These are phyloP conservation scores for Aureobasidium sp. DNA, from an alignment of 2,329 filamentous ascomycete species.

Conservation along the genomic window DNA sequence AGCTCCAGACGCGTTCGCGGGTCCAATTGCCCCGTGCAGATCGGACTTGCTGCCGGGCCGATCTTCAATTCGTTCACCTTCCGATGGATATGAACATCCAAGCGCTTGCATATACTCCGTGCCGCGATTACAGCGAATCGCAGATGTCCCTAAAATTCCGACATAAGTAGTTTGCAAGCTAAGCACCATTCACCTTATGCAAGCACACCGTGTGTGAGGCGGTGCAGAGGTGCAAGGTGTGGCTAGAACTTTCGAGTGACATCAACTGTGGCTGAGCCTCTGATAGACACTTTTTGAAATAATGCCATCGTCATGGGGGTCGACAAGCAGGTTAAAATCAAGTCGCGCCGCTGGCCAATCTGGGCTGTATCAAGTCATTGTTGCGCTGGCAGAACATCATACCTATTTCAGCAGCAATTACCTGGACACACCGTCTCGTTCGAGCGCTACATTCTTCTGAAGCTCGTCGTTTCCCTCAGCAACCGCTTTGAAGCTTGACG, in stretches of 20 bases:
- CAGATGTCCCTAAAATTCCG: too few relatives aligned
- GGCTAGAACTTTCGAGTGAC: conserved; percentile 4
- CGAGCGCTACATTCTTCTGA: neutral
- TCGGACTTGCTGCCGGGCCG: conserved; percentile 6
- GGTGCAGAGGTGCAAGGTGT: neutral
- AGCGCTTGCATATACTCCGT: too few relatives aligned
- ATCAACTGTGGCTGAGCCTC: conserved; percentile 4
- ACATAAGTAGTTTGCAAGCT: too few relatives aligned
- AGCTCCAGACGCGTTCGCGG: conserved; percentile 9
- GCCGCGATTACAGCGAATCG: too few relatives aligned
- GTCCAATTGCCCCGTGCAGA: neutral
- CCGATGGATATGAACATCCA: too few relatives aligned
- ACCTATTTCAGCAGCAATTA: neutral
- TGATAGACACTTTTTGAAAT: neutral
- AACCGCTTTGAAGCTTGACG: conserved; percentile 11
- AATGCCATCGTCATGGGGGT: conserved; percentile 10
- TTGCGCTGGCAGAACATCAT: neutral
- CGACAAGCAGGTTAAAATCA: conserved; percentile 3
- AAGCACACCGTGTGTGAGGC: neutral
- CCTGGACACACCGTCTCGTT: neutral
- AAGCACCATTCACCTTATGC: too few relatives aligned
- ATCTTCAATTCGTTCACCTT: neutral
- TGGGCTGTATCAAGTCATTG: neutral
- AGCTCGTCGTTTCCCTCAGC: conserved; percentile 8
- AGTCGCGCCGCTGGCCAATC: neutral